Base-by-base conservation (phyloP, 1,139 yeast species). In the Pichia sp. region DNA sequence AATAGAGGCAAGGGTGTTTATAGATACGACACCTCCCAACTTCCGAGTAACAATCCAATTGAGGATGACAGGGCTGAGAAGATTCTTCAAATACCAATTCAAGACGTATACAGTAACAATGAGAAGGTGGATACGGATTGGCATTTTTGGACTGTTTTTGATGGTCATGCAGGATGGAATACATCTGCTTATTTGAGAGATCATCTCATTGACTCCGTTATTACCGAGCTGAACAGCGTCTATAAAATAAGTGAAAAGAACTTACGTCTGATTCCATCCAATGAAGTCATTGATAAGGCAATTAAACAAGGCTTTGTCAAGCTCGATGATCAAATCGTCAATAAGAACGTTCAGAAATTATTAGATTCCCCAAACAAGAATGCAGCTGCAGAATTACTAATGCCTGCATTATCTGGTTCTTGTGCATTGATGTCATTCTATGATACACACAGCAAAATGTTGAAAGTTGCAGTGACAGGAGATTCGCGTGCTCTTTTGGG, bases 81-180 rank as follows among this genome's bases (percentile, higher is more conserved):
- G 47, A 76, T 87, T 29, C 80, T 88, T 11, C 87, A 85, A 42
- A 86, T 86, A 1, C 94, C 94, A 4, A 66, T 78, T 27, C 62
- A 70, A 40, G 75, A 73, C 49, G 47, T 49, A 35, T 69, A 64
- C 37, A 71, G 71, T 50, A 69, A 71, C 50, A 69, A 72, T 44
- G 63, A 67, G 38, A 65, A 63, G 37, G 72, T 75, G 3, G 67
- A 73, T 30, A 72, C 93, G 1, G 96, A 88, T 58, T 82, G 96
- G 84, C 82, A 84, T 74, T 86, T 91, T 54, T 93, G 94, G 72
- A 96, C 97, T 3, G 75, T 93, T 1, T 91, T 81, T 57, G 98
- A 91, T 59, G 99, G 99, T 11, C 99, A 91, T 59, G 87, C 95
- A 4, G 98, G 99, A 15, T 87, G 95, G 79, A 84, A 85, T 42